Conservation (phyloP, 2,329 filamentous ascomycete species). For the Aspergillus pseudoglaucus region DNA sequence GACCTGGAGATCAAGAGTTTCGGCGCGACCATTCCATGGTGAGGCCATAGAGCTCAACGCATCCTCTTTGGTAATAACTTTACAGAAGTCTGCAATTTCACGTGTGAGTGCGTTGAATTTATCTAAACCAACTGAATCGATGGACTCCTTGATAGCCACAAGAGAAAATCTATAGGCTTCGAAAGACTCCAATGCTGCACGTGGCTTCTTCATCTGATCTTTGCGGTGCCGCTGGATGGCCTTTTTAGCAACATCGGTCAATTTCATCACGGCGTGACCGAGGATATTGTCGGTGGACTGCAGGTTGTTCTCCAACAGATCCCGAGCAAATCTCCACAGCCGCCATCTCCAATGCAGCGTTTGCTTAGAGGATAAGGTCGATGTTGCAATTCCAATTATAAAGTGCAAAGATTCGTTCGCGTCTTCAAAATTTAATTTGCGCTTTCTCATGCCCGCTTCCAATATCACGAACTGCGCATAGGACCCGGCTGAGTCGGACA, state of each 20-base stretch:
- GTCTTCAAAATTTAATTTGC: slow-evolving; percentile 15
- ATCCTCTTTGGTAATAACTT: slow-evolving; percentile 17
- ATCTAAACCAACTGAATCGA: slow-evolving; percentile 15
- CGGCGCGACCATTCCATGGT: slow-evolving; percentile 33
- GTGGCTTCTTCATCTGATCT: slow-evolving; percentile 15
- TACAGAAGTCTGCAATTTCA: slow-evolving; percentile 19
- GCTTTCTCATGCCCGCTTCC: slow-evolving; percentile 29
- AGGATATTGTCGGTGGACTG: slow-evolving; percentile 16
- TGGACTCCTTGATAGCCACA: slow-evolving; percentile 16
- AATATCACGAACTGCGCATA: slow-evolving; percentile 32
- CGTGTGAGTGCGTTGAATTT: slow-evolving; percentile 19
- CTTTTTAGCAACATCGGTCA: slow-evolving; percentile 23
- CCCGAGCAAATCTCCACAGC: slow-evolving; percentile 32
- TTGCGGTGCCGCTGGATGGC: slow-evolving; percentile 25
- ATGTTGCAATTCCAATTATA: slow-evolving; percentile 20
- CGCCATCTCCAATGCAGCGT: slow-evolving; percentile 35
- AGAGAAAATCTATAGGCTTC: slow-evolving; percentile 32
- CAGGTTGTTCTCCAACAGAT: slow-evolving; percentile 25
- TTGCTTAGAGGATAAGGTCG: slow-evolving; percentile 27
- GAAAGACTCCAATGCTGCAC: slow-evolving; percentile 29
- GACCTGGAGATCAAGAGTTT: slow-evolving; percentile 25
- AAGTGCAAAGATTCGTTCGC: slow-evolving; percentile 16
- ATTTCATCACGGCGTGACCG: slow-evolving; percentile 12
- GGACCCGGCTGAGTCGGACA: slow-evolving; percentile 20
- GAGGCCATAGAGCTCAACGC: slow-evolving; percentile 18